Base-by-base conservation (phyloP, 2,329 filamentous ascomycete genomes). In the Eutypella sp. region DNA sequence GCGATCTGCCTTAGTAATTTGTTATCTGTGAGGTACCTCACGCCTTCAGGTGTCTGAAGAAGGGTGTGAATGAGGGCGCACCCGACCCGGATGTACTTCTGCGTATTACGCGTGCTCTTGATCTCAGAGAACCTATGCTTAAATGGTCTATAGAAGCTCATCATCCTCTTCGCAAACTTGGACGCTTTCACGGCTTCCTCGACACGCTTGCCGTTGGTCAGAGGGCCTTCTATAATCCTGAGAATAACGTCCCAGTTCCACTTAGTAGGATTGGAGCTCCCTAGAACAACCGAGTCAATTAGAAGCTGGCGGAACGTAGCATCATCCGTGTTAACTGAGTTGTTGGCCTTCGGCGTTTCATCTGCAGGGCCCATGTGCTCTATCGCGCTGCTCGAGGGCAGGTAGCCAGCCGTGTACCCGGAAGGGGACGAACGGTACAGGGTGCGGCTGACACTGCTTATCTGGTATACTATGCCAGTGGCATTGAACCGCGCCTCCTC, bases 231-330 rank as follows among this genome's bases (percentile, higher is more conserved):
- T 29, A 99, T 91, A 43, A 97, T 83, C 57, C 85, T 87, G 47
- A 91, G 78, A 36, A 99, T 90, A 31, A 95, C 74, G 50, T 95
- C 89, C 93, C 95, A 99, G 62, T 95, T 92, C 93, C 93, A 99
- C 64, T 99, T 99, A 33, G 82, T 75, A 59, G 87, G 96, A 56
- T 95, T 96, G 50, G 89, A 89, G 49, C 88, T 93, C 51, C 85
- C 88, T 39, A 97, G 72, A 2, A 99, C 89, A 45, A 89, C 84
- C 4, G 89, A 93, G 49, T 97, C 87, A 16, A 90, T 71, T 23
- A 84, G 60, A 3, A 84, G 67, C 58, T 84, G 80, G 18, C 82
- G 75, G 56, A 85, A 85, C 1, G 79, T 79, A 9, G 77, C 74
- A 56, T 85, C 82, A 50, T 85, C 75, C 34, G 75, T 75, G 39